Evolutionary conservation across 2,329 filamentous ascomycete genomes (phyloP), one percentile per base, ranked within the genome.

Genomic region (Claviceps africana): DNA sequence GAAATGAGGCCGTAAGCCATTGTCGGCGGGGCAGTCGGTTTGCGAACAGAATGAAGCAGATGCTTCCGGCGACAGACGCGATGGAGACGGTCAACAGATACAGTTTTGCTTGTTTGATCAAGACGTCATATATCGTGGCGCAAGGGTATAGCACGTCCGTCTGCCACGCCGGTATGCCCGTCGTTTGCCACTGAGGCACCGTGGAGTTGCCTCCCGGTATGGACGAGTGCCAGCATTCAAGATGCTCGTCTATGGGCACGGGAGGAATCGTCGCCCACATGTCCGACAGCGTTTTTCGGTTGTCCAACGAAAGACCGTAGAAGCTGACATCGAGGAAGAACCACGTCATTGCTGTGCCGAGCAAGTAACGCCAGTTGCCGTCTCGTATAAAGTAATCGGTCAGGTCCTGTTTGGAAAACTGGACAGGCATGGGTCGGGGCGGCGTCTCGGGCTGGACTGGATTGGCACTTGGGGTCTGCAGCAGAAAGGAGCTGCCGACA

Each of bases 301-400:
- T 70, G 53, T 72, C 73, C 17, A 78, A 64, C 2, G 72, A 72
- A 51, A 77, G 70, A 8, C 75, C 75, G 55, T 78, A 79, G 53
- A 77, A 78, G 1, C 72, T 73, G 51, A 78, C 67, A 48, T 79
- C 76, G n/a, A 79, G 64, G 1, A 78, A 65, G 17, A 77, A 68
- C 76, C 76, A 79, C 46, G 71, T 67, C 35, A 71, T 60, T 0
- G 72, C 70, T 2, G 75, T 75, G 31, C 64, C 65, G 11, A 67
- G 54, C 9, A 72, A 58, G 51, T 69, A 67, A 31, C 59, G 56
- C 67, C 62, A 64, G 59, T 66, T 64, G 21, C 65, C 58, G 53
- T 67, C 65, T 31, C 61, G 61, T 66, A 78, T 69, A 51, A 78
- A 75, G 61, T 73, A 77, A 56, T 71, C 71, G 57, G 70, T 64